Percentiles rank a stretch among this genome's conserved stretches.
Evolutionary conservation across 345 rosid genomes (phyloP).

Genomic region (Sisymbrium altissimum): DNA sequence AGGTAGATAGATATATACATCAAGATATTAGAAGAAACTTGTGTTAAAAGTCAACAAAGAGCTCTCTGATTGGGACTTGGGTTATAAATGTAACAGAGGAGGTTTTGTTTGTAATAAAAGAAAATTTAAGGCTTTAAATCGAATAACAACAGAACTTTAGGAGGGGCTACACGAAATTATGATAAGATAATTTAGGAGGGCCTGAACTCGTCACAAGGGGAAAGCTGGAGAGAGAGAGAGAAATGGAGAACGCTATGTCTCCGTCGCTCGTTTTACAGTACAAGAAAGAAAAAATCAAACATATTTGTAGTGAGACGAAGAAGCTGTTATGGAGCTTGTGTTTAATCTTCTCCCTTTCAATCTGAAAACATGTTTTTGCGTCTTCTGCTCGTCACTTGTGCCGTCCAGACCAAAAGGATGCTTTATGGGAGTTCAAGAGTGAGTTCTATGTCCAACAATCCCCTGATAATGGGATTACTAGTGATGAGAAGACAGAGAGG

Average conservation of each 20-base stretch:
- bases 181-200: too few species aligned
- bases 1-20: too few species aligned
- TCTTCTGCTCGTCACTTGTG: neutral
- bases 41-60: too few species aligned
- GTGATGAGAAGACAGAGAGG: neutral
- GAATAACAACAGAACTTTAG: neutral
- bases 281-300: too few species aligned
- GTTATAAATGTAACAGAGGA: neutral
- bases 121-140: neutral
- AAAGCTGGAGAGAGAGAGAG: too few species aligned
- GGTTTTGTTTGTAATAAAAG: neutral
- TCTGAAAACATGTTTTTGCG: neutral
- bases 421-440: constrained; percentile 11
- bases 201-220: neutral
- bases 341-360: neutral
- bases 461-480: too few species aligned
- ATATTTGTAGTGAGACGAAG: neutral
- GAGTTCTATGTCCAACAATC: neutral
- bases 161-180: too few species aligned
- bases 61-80: too few species aligned
- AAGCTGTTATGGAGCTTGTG: neutral
- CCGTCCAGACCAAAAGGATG: constrained; percentile 4
- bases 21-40: too few species aligned
- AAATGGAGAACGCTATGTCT: too few species aligned
- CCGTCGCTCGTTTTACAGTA: too few species aligned